phyloP scores from a whole-genome alignment of 805 yeast species.

The Ogataea polymorpha region DNA sequence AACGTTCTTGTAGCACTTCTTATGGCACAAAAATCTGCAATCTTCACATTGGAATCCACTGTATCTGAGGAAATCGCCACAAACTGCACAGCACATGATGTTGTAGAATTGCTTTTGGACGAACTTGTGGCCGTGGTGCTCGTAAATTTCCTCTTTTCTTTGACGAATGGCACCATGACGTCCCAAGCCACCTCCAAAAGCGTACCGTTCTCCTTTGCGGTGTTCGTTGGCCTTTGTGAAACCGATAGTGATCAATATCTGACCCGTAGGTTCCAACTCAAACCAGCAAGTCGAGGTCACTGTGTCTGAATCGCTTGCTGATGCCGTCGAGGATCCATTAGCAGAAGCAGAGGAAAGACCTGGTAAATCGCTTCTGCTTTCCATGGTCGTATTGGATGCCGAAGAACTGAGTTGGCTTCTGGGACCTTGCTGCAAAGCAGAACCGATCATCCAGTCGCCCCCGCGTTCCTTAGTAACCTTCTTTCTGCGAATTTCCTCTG shows the following conservation, averaged over 20 bases:
- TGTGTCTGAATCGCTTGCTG: constrained; percentile 16
- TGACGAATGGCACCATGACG: constrained; percentile 99
- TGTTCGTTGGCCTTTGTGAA: constrained; percentile 65
- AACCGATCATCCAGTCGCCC: constrained; percentile 84
- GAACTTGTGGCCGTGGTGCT: constrained; percentile 96
- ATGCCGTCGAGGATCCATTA: constrained; percentile 12
- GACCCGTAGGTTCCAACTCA: constrained; percentile 91
- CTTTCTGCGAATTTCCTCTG: constrained; percentile 91
- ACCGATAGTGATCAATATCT: constrained; percentile 70
- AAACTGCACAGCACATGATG: constrained; percentile 95
- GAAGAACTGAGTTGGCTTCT: constrained; percentile 9
- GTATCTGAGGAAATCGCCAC: constrained; percentile 91
- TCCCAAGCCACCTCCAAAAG: constrained; percentile 62
- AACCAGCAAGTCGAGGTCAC: constrained; percentile 77
- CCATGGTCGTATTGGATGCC: constrained; percentile 7
- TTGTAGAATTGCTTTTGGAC: constrained; percentile 93
- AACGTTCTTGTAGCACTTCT: constrained; percentile 75
- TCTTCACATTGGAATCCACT: constrained; percentile 87
- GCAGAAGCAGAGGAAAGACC: constrained; percentile 13
- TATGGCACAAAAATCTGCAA: constrained; percentile 76
- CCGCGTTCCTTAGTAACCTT: constrained; percentile 67
- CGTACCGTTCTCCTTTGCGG: constrained; percentile 43
- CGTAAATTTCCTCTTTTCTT: constrained; percentile 85
- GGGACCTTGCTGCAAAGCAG: constrained; percentile 39
- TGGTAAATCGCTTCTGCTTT: constrained; percentile 14